phyloP scores from a whole-genome alignment of 805 yeast species.

The Candida takata region DNA sequence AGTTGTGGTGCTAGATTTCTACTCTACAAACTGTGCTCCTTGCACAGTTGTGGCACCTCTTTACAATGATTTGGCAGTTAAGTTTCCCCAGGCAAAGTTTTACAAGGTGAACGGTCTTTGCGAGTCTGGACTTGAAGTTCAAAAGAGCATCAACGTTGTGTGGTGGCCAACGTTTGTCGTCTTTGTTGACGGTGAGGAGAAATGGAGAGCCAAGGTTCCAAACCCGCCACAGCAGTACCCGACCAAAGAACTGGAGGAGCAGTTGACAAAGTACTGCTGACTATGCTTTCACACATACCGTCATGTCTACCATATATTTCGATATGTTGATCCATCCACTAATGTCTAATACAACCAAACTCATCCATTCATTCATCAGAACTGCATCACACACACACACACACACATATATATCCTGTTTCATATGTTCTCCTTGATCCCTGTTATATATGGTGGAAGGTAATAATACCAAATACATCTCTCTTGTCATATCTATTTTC shows the following conservation, averaged over 20 bases:
- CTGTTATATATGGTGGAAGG: too few relatives aligned
- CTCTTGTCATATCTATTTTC: too few relatives aligned
- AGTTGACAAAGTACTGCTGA: slow-evolving; percentile 13
- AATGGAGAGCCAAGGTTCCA: slow-evolving; percentile 22
- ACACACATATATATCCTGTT: too few relatives aligned
- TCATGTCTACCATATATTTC: too few relatives aligned
- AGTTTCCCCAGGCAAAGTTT: slow-evolving; percentile 19
- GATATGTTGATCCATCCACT: not conserved
- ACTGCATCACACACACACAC: too few relatives aligned
- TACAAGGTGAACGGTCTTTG: slow-evolving; percentile 18
- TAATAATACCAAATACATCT: too few relatives aligned
- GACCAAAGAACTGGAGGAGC: slow-evolving; percentile 16
- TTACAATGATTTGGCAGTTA: slow-evolving; percentile 13
- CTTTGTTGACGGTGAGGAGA: slow-evolving; percentile 16
- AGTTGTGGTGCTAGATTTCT: slow-evolving; percentile 19
- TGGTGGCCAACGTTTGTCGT: slow-evolving; percentile 26
- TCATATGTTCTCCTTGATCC: too few relatives aligned
- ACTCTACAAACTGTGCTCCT: slow-evolving; percentile 22
- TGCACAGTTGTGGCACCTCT: slow-evolving; percentile 22
- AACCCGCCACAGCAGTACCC: slow-evolving; percentile 23
- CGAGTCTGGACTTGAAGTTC: slow-evolving; percentile 15
- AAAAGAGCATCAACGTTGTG: slow-evolving; percentile 18
- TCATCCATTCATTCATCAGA: too few relatives aligned
- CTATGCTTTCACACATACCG: too few relatives aligned
- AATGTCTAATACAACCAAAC: too few relatives aligned